Evolutionary conservation across 352 stramenopile species (phyloP), one percentile per base, ranked within the genome.

Genomic region (Phytophthora fragariaefolia): DNA sequence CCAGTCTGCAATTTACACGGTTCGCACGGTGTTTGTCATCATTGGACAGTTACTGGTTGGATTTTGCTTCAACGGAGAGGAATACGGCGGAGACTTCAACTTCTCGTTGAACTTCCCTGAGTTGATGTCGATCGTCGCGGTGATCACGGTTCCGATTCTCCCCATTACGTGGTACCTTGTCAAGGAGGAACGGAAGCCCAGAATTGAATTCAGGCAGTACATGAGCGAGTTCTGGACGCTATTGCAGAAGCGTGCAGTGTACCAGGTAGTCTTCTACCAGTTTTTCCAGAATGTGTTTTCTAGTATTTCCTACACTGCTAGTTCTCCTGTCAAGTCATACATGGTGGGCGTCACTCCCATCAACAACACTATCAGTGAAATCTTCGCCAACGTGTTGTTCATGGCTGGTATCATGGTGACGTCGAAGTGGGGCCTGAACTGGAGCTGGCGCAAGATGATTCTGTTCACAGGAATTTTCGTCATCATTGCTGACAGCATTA

Each of bases 61-160:
- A 15, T 76, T 86, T 54, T 65, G 47, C 46, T 70, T 86, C 45
- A 86, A 86, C 63, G 69, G 69, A 22, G 54, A 77, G 34, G 42
- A 75, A 40, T 86, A 85, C 63, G 75, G 73, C n/a, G 78, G 79
- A 4, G 22, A 68, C n/a, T 87, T 87, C 34, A 38, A 70, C 48
- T 79, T 76, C 47, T 79, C 67, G 8, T 54, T 87, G 23, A 69
- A 57, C n/a, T 76, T 79, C 58, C 58, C 67, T 2, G 40, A 73
- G 24, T 22, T 82, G 23, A 78, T 77, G 66, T 28, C 66, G 27
- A 73, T 81, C 40, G 24, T 82, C 26, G 54, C 71, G 15, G 32
- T 76, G 12, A 63, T 65, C 30, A 60, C 61, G 1, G 49, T 62
- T 0, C 51, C 69, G 0, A 62, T 70, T 18, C 53, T 84, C 36